phyloP scores from a whole-genome alignment of 163 green algal species.

The Chlorella variabilis region DNA sequence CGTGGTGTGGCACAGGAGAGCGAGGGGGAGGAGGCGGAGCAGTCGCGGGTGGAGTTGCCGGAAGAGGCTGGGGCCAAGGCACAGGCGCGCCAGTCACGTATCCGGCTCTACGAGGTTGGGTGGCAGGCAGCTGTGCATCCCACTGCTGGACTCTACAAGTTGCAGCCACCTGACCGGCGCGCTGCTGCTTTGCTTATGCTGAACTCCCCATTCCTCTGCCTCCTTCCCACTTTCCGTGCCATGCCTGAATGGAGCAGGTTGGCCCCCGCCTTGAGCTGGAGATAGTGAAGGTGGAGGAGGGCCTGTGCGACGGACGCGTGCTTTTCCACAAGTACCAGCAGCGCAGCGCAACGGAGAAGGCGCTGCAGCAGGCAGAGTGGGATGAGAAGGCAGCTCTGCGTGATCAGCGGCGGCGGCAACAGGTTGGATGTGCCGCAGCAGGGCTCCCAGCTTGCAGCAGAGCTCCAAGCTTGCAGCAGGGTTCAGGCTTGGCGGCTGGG shows the following conservation, averaged over 20 bases:
- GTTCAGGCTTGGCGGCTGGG: too few relatives aligned
- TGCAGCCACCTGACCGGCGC: not conserved
- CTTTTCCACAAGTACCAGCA: constrained; percentile 87
- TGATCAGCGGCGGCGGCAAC: constrained; percentile 61
- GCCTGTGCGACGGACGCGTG: constrained; percentile 88
- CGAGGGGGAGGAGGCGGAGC: constrained; percentile 91
- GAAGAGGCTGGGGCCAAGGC: constrained; percentile 66
- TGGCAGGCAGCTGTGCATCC: not conserved
- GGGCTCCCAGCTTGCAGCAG: not conserved
- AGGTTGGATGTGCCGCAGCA: constrained; percentile 33
- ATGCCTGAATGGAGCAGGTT: constrained; percentile 48
- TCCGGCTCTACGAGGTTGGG: constrained; percentile 84
- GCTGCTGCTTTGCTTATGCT: too few relatives aligned
- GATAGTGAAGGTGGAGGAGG: constrained; percentile 96
- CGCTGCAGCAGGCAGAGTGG: constrained; percentile 55
- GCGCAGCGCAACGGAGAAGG: constrained; percentile 54
- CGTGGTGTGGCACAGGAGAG: too few relatives aligned
- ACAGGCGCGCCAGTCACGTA: constrained; percentile 66
- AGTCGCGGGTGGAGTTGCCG: constrained; percentile 73
- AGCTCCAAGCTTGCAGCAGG: too few relatives aligned
- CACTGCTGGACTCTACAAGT: too few relatives aligned
- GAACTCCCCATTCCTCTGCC: not conserved
- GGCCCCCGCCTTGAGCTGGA: constrained; percentile 93
- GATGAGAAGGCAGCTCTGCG: constrained; percentile 48
- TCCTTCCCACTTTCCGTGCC: too few relatives aligned